These are phyloP conservation scores for Lichtheimia hyalospora DNA, from an alignment of 371 early-diverging fungal genomes.

Conservation along the genomic window DNA sequence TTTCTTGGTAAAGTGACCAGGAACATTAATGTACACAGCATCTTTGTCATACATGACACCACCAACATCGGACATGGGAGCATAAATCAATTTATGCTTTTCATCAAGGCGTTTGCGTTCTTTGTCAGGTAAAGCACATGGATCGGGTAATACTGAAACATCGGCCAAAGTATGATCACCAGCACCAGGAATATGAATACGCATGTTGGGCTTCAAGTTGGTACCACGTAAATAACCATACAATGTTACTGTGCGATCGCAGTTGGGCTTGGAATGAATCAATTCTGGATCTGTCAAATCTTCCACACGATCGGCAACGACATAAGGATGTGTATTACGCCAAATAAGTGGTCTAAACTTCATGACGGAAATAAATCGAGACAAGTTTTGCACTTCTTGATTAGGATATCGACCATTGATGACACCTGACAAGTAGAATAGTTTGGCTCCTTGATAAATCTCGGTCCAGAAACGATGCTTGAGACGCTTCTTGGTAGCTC, in stretches of 20 bases:
- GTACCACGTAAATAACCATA: slow-evolving; percentile 96
- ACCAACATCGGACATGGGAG: slow-evolving; percentile 98
- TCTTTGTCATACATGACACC: slow-evolving; percentile 98
- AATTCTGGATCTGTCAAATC: slow-evolving; percentile 93
- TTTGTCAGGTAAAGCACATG: slow-evolving; percentile 94
- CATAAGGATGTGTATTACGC: slow-evolving; percentile 95
- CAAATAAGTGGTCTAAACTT: slow-evolving; percentile 97
- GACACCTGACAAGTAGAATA: slow-evolving; percentile 94
- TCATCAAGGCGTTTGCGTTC: slow-evolving; percentile 86
- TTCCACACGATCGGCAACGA: slow-evolving; percentile 95
- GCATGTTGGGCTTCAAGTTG: slow-evolving; percentile 78
- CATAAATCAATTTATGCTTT: slow-evolving; percentile 93
- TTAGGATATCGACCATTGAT: slow-evolving; percentile 93
- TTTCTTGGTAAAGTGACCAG: slow-evolving; percentile 78
- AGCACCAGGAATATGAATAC: slow-evolving; percentile 94
- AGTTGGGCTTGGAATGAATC: slow-evolving; percentile 77
- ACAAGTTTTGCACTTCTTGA: slow-evolving; percentile 89
- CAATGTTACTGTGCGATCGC: slow-evolving; percentile 89
- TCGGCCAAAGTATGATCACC: slow-evolving; percentile 85
- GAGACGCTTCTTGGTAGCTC: slow-evolving; percentile 88
- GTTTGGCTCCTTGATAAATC: slow-evolving; percentile 96
- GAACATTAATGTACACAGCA: slow-evolving; percentile 96
- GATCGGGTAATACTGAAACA: slow-evolving; percentile 82
- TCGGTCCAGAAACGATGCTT: slow-evolving; percentile 99
- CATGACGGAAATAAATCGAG: slow-evolving; percentile 96